Evolutionary conservation across 2,329 filamentous ascomycete genomes (phyloP).

Genomic region (Curvularia lunata): DNA sequence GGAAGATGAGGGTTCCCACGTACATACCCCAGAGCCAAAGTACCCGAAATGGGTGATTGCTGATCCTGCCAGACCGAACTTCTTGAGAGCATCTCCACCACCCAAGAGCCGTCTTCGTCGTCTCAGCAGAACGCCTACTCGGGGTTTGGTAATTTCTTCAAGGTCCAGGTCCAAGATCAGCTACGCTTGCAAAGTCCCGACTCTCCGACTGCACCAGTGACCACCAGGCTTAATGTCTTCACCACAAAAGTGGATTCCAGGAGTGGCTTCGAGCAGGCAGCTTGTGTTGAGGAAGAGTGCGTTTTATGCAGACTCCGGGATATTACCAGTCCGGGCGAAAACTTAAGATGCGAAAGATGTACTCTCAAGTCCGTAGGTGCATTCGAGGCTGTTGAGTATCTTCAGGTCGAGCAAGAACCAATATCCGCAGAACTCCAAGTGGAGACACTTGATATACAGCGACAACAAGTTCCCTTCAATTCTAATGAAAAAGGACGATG

Average conservation of each 20-base stretch:
- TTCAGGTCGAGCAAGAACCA: not conserved
- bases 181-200: constrained; percentile 13
- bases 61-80: constrained; percentile 16
- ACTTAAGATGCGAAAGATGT: constrained; percentile 34
- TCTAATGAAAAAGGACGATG: constrained; percentile 18
- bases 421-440: not conserved
- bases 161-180: constrained; percentile 19
- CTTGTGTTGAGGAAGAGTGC: constrained; percentile 18
- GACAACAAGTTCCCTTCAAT: not conserved
- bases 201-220: constrained; percentile 25
- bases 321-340: constrained; percentile 30
- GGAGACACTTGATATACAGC: not conserved
- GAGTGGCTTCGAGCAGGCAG: constrained; percentile 15
- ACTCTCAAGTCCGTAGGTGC: constrained; percentile 9
- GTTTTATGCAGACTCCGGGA: constrained; percentile 35
- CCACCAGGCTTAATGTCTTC: constrained; percentile 32
- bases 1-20: constrained; percentile 23
- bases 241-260: constrained; percentile 21
- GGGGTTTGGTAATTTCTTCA: constrained; percentile 16
- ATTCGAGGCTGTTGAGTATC: not conserved
- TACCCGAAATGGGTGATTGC: constrained; percentile 7
- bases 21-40: not conserved
- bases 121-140: constrained; percentile 6
- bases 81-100: constrained; percentile 4
- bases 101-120: not conserved